Conservation (phyloP, 2,329 filamentous ascomycete species). For the Xylaria sp. region DNA sequence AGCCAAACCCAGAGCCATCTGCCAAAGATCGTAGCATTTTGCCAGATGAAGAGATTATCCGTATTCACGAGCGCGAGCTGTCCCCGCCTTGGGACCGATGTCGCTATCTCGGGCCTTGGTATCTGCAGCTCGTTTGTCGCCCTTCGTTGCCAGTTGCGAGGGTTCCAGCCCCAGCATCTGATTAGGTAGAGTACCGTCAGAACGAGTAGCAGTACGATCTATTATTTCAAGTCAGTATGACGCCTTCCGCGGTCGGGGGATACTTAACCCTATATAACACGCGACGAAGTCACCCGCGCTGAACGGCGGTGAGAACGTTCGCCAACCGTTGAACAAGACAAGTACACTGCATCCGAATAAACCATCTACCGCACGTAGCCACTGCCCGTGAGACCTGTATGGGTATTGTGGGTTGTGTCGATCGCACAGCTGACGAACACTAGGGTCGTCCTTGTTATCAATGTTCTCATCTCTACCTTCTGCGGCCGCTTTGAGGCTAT, state of each 20-base stretch:
- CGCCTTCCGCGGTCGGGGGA: neutral
- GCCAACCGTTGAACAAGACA: conserved; percentile 21
- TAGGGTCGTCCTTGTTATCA: conserved; percentile 21
- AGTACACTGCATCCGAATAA: conserved; percentile 21
- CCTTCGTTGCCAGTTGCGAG: conserved; percentile 23
- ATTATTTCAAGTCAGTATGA: neutral
- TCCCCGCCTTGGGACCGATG: conserved; percentile 19
- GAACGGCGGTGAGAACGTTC: conserved; percentile 16
- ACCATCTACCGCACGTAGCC: conserved; percentile 10
- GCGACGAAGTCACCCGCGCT: conserved; percentile 22
- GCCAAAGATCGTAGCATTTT: conserved; percentile 12
- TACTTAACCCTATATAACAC: conserved; percentile 20
- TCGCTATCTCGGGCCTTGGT: conserved; percentile 16
- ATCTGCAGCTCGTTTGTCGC: conserved; percentile 23
- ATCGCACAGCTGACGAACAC: conserved; percentile 10
- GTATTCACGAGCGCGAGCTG: conserved; percentile 21
- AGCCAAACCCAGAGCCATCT: conserved; percentile 18
- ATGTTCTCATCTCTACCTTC: conserved; percentile 23
- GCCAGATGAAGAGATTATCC: conserved; percentile 15
- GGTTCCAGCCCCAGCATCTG: conserved; percentile 19
- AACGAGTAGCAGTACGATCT: conserved; percentile 11
- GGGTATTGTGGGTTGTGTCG: conserved; percentile 19
- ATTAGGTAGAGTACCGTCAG: conserved; percentile 7
- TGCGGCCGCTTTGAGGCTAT: conserved; percentile 17
- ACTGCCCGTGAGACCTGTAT: conserved; percentile 15